These are phyloP conservation scores for Schizosaccharomyces osmophilus DNA, from an alignment of 805 yeast species.

Conservation along the genomic window DNA sequence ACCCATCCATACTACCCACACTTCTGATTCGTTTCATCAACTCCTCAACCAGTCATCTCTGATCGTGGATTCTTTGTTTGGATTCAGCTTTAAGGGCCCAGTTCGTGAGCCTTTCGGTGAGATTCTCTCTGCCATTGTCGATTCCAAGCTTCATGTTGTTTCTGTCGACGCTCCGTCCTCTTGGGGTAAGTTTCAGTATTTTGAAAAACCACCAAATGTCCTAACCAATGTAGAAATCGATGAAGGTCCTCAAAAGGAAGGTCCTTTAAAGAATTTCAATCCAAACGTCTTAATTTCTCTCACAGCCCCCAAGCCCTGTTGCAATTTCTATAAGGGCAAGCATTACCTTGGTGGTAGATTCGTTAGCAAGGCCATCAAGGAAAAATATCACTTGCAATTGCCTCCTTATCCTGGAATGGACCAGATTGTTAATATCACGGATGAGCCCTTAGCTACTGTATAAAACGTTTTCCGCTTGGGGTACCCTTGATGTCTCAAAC, in stretches of 20 bases:
- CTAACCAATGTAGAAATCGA: conserved; percentile 35
- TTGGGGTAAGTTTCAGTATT: conserved; percentile 24
- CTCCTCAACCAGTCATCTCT: conserved; percentile 19
- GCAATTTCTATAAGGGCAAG: conserved; percentile 20
- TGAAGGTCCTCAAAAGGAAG: conserved; percentile 35
- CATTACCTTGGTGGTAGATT: conserved; percentile 89
- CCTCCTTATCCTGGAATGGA: conserved; percentile 35
- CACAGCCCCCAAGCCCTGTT: conserved; percentile 87
- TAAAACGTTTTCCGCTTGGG: not conserved
- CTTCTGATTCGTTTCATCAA: conserved; percentile 14
- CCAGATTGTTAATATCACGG: conserved; percentile 18
- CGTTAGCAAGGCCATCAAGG: conserved; percentile 39
- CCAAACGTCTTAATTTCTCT: conserved; percentile 56
- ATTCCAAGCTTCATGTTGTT: conserved; percentile 29
- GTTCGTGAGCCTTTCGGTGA: conserved; percentile 50
- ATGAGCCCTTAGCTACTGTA: not conserved
- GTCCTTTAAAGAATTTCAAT: conserved; percentile 19
- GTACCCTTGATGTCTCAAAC: not conserved
- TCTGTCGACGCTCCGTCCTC: conserved; percentile 88
- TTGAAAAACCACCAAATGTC: too few species aligned
- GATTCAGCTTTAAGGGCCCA: conserved; percentile 82
- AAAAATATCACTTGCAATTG: conserved; percentile 43
- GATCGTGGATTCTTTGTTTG: conserved; percentile 67
- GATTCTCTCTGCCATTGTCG: conserved; percentile 21
- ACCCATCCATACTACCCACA: conserved; percentile 19